phyloP scores from a whole-genome alignment of 257 asterid genomes.

The Jaltomata sinuosa region DNA sequence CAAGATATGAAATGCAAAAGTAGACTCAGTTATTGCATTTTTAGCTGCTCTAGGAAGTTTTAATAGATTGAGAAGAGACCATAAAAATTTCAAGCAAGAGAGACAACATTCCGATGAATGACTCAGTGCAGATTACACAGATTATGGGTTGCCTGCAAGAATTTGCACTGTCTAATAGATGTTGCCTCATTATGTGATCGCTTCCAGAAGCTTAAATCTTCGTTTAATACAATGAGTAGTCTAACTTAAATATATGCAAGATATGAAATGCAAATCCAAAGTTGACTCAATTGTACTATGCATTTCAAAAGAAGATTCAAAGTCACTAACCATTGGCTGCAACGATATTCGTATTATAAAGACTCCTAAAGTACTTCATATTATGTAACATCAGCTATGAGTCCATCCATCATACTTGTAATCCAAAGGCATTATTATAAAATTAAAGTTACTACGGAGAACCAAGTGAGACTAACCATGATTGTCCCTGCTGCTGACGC shows the following conservation, averaged over 20 bases:
- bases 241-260: background rate
- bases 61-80: background rate
- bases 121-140: background rate
- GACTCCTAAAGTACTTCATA: background rate
- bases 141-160: background rate
- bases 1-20: background rate
- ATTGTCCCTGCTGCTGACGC: slow-evolving; percentile 94
- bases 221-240: background rate
- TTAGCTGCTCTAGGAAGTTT: background rate
- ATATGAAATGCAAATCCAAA: background rate
- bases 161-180: background rate
- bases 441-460: background rate
- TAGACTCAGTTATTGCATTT: background rate
- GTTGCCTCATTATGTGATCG: background rate
- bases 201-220: background rate
- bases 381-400: background rate
- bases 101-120: background rate
- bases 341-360: background rate
- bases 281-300: background rate
- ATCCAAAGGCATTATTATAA: background rate
- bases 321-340: background rate
- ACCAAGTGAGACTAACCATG: slow-evolving; percentile 47
- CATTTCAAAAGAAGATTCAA: background rate
- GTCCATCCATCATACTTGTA: background rate
- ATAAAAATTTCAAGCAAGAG: background rate